Base-by-base conservation (phyloP, 805 yeast genomes). In the Starmerella etchellsii region DNA sequence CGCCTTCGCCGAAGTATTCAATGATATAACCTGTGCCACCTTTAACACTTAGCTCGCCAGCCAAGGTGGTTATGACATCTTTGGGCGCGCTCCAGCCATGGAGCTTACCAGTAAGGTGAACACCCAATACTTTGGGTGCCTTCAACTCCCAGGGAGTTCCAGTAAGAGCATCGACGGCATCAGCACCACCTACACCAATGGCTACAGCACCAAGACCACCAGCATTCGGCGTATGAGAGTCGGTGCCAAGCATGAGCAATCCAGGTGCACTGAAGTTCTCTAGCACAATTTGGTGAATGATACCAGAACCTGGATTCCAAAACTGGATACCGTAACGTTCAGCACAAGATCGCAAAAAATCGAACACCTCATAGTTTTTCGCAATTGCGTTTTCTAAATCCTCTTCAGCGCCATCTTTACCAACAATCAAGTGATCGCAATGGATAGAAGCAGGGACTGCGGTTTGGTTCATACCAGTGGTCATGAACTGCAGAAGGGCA, bases 131-230 rank as follows among this genome's bases (percentile, higher is more conserved):
- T 66, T 83, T 83, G 54, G 98, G 98, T 41, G 97, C 97, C 69
- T 87, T 87, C 63, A 91, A 74, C 68, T 91, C 98, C 98, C 98
- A 91, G 43, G 98, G 96, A 24, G 91, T 79, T 51, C 91, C 95
- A 33, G 97, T 85, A 58, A 91, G 68, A 38, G 91, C 98, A 64
- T 91, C 98, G 41, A 91, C 98, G 31, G 98, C 98, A 66, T 91
- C 98, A 41, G 98, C 98, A 70, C 98, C 98, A 66, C 98, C 98
- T 31, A 91, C 98, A 67, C 98, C 98, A 60, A 91, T 91, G 55
- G 98, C 97, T 52, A 88, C 78, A 52, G 94, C 95, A 61, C 98
- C 98, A 48, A 91, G 68, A 52, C 98, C 98, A 68, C 98, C 98
- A 24, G 98, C 98, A 57, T 91, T 91, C 36, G 98, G 98, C 36